These are phyloP conservation scores for Ophiocordyceps robertsii DNA, from an alignment of 2,329 filamentous ascomycete species.

Conservation along the genomic window DNA sequence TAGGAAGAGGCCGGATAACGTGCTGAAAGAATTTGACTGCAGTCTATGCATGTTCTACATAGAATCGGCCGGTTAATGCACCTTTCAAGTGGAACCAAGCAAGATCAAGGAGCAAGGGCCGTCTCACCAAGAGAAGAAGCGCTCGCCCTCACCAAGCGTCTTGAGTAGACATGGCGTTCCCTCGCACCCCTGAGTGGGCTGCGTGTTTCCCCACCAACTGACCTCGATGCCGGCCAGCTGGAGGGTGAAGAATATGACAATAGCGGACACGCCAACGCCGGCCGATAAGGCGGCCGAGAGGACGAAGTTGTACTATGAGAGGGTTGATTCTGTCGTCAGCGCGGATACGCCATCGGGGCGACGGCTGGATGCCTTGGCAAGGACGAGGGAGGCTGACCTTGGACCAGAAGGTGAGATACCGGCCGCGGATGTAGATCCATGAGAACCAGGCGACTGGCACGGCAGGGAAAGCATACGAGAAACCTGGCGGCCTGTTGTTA, in stretches of 20 bases:
- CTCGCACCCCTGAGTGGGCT: conserved; percentile 11
- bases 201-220: conserved; percentile 32
- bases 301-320: conserved; percentile 26
- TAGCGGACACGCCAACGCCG: conserved; percentile 30
- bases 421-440: conserved; percentile 31
- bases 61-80: too few species aligned
- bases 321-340: too few species aligned
- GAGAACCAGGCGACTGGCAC: conserved; percentile 33
- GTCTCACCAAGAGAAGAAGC: conserved; percentile 15
- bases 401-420: conserved; percentile 34
- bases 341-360: too few species aligned
- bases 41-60: too few species aligned
- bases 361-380: too few species aligned
- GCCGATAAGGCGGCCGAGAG: conserved; percentile 30
- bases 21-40: too few species aligned
- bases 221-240: conserved; percentile 22
- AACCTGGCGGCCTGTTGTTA: not conserved
- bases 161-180: conserved; percentile 9
- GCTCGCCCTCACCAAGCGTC: conserved; percentile 10
- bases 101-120: too few species aligned
- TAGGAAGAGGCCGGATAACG: too few species aligned
- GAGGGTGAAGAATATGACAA: conserved; percentile 35
- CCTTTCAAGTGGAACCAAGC: too few species aligned
- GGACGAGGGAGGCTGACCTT: conserved; percentile 13
- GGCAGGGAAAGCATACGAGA: conserved; percentile 30